These are phyloP conservation scores for Ogataea pini DNA, from an alignment of 805 yeast species.

Conservation along the genomic window DNA sequence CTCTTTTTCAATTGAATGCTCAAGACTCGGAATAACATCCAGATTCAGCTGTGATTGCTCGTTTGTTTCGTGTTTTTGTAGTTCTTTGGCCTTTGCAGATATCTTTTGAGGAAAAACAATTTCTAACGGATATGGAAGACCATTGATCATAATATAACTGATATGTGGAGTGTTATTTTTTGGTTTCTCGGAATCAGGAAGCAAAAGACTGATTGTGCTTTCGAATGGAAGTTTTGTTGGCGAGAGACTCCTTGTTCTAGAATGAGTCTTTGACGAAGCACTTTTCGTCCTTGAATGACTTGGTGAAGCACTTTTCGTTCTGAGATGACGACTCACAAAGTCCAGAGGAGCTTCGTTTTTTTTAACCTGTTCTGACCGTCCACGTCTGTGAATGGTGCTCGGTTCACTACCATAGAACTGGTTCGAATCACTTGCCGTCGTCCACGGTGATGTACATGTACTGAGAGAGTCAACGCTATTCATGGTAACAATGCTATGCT, in stretches of 20 bases:
- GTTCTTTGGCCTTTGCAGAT: constrained; percentile 13
- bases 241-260: constrained; percentile 8
- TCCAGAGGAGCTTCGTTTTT: background rate
- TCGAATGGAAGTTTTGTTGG: constrained; percentile 9
- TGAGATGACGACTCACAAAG: background rate
- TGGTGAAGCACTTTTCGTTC: constrained; percentile 4
- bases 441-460: too few relatives aligned
- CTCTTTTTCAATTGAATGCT: background rate
- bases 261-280: constrained; percentile 1
- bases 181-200: constrained; percentile 8
- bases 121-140: constrained; percentile 32
- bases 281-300: background rate
- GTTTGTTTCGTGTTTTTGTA: background rate
- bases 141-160: constrained; percentile 27
- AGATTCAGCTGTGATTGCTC: background rate
- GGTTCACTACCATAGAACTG: too few relatives aligned
- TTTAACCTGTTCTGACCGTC: background rate
- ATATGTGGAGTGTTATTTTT: constrained; percentile 8
- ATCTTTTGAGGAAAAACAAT: constrained; percentile 33
- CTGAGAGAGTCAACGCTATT: background rate
- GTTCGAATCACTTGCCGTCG: too few relatives aligned
- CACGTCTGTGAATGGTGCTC: background rate
- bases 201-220: constrained; percentile 4
- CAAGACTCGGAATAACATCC: background rate
- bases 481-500: too few relatives aligned